Base-by-base conservation (phyloP, 2,329 filamentous ascomycete species). In the Exophiala sp. region DNA sequence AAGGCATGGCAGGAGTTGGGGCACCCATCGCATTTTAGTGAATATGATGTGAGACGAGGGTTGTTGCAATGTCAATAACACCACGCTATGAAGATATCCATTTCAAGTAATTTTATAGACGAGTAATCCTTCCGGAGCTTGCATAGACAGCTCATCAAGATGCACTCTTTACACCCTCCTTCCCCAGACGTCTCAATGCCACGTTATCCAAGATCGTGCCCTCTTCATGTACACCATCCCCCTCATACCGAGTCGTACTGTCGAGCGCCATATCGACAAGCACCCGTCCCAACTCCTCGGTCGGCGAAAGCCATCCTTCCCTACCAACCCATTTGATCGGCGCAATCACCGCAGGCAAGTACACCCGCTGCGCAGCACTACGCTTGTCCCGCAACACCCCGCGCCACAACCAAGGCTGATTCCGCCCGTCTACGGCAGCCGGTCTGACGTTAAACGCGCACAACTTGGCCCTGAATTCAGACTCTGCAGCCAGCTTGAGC, bases 391-490 rank as follows among this genome's bases (percentile, higher is more conserved):
- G 63, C 72, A 2, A 64, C 54, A 33, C 35, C 40, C 47, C 33
- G 39, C 42, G 39, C 63, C 71, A 64, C 34, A 78, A 73, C 61
- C 72, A 71, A 14, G 68, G 59, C 56, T 78, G 73, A 1, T 62
- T 61, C 3, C 58, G 57, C 0, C 71, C 57, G 61, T 90, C 87
- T 9, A 90, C 79, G 6, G 71, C 78, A 0, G 65, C 81, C 0
- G 86, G 84, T 0, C 87, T 77, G 5, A 85, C 71, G 9, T 78
- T 81, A 61, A 80, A 79, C 1, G 80, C 74, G 29, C 72, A 75
- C 50, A 89, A 75, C 5, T 70, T 67, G 0, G 75, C 70, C 41
- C 73, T 74, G 3, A 65, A 63, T 2, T 68, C 67, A 3, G 72
- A 68, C 59, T 65, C 57, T 29, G 71, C 69, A 11, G 70, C 66